Evolutionary conservation across 768 basidiomycete genomes (phyloP).

Genomic region (Tricholoma saponaceum): DNA sequence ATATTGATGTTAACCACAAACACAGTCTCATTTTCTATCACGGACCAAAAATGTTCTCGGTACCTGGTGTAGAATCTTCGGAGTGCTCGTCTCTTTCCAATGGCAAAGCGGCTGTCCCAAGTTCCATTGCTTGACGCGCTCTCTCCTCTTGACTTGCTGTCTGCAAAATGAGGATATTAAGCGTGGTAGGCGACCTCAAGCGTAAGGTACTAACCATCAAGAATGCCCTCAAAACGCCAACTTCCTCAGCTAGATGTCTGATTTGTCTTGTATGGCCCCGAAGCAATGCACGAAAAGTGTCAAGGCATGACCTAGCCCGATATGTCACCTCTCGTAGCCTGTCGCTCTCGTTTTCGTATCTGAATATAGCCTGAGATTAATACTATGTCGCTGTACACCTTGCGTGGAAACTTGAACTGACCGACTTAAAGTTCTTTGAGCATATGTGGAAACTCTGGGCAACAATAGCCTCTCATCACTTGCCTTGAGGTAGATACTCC

Average conservation of each 20-base stretch:
- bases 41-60: no score
- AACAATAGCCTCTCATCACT: neutral
- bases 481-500: neutral
- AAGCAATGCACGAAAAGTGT: neutral
- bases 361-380: neutral
- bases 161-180: neutral
- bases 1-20: no score
- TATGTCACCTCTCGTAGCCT: neutral
- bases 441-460: neutral
- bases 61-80: no score
- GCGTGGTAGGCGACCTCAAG: neutral
- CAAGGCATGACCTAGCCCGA: neutral
- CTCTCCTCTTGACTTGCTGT: neutral
- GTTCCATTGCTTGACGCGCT: neutral
- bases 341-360: neutral
- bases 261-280: neutral
- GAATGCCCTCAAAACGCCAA: neutral
- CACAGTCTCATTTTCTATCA: no score
- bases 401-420: neutral
- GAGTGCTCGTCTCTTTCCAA: no score
- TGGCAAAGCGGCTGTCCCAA: no score
- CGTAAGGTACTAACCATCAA: neutral
- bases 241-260: neutral
- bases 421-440: neutral
- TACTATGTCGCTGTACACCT: no score